A percentile compares a stretch with the other conserved stretches of the same genome.
phyloP scores from a whole-genome alignment of 106 monocot species.

The Dioscorea alata region DNA sequence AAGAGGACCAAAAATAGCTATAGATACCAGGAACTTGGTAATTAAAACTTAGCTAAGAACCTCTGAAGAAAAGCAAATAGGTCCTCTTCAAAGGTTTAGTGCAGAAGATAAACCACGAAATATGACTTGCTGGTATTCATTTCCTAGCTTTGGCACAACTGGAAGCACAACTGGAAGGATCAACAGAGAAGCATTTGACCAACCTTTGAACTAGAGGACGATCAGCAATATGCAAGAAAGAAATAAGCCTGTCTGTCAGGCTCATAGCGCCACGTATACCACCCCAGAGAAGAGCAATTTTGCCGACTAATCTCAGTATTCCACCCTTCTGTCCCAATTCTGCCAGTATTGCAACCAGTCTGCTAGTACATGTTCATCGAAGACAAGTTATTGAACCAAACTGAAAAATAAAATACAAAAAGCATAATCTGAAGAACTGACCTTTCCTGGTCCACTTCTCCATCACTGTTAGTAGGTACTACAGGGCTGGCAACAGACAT shows the following conservation, averaged over 20 bases:
- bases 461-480: constrained; percentile 72
- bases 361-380: constrained; percentile 28
- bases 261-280: constrained; percentile 95
- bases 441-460: constrained; percentile 92
- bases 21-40: no score
- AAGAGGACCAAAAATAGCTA: no score
- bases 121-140: no score
- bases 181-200: background rate
- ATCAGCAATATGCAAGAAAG: constrained; percentile 67
- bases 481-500: constrained; percentile 82
- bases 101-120: no score
- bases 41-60: no score
- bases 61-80: no score
- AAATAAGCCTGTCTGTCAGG: constrained; percentile 83
- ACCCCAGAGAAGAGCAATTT: constrained; percentile 94
- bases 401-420: constrained; percentile 6
- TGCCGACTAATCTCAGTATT: constrained; percentile 70
- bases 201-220: constrained; percentile 90
- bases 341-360: constrained; percentile 67
- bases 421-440: constrained; percentile 11
- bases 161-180: no score
- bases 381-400: background rate
- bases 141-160: no score
- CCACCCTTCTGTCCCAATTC: constrained; percentile 94
- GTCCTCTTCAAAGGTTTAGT: no score